Percentiles rank a stretch among this genome's conserved stretches.
Conservation (phyloP, 2,329 filamentous ascomycete species). For the Tympanopsis confertula region DNA sequence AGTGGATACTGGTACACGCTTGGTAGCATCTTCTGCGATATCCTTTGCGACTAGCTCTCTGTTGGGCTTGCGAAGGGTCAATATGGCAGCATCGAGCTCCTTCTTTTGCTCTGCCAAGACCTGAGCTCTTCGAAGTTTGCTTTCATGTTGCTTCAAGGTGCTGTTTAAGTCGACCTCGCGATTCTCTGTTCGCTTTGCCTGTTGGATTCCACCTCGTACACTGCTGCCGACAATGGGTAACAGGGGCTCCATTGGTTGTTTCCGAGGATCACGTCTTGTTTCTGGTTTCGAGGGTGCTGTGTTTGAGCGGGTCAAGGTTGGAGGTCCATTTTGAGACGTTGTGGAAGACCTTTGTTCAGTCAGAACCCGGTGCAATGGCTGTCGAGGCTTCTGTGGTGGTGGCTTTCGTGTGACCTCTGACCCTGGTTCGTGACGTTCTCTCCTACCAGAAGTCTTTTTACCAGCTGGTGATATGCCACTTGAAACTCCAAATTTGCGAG, state of each 20-base stretch:
- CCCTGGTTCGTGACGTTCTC: too few relatives aligned
- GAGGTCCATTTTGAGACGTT: constrained; percentile 16
- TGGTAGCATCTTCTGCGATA: constrained; percentile 26
- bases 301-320: constrained; percentile 25
- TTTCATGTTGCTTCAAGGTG: constrained; percentile 26
- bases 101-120: constrained; percentile 29
- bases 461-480: constrained; percentile 20
- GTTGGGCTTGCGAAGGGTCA: constrained; percentile 31
- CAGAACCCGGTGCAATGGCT: constrained; percentile 28
- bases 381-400: constrained; percentile 14
- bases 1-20: constrained; percentile 15
- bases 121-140: constrained; percentile 30
- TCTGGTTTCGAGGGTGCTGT: constrained; percentile 25
- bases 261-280: constrained; percentile 22
- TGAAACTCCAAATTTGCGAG: constrained; percentile 30
- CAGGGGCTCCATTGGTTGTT: constrained; percentile 25
- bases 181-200: constrained; percentile 28
- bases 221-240: constrained; percentile 19
- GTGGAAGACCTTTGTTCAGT: constrained; percentile 26
- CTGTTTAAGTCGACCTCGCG: constrained; percentile 33
- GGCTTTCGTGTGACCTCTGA: too few relatives aligned
- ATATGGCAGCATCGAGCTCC: constrained; percentile 32
- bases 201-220: constrained; percentile 28
- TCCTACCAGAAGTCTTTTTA: constrained; percentile 11
- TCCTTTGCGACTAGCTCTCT: constrained; percentile 28